phyloP scores from a whole-genome alignment of 2,329 filamentous ascomycete genomes.

The Tricladium varicosporioides region DNA sequence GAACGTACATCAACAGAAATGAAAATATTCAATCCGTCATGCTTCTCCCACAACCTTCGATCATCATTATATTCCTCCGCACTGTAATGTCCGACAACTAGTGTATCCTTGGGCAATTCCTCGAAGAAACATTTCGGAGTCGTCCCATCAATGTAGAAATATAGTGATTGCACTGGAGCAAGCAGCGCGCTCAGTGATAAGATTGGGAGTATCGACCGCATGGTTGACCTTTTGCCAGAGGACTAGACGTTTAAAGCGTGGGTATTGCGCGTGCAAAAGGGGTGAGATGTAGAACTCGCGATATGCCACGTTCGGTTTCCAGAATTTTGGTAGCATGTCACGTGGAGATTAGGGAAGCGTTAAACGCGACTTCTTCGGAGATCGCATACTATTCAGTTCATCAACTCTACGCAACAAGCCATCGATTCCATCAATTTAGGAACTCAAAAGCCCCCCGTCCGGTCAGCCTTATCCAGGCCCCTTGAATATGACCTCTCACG shows the following conservation, averaged over 20 bases:
- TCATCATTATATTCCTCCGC: conserved; percentile 81
- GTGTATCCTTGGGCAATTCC: conserved; percentile 93
- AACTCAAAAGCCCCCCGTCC: too few species aligned
- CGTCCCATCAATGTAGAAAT: conserved; percentile 91
- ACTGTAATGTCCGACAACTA: conserved; percentile 90
- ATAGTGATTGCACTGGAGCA: conserved; percentile 73
- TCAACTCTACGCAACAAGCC: not conserved
- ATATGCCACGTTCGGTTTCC: conserved; percentile 5
- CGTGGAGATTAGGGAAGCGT: not conserved
- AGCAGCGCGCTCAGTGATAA: conserved; percentile 60
- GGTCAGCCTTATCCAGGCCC: too few species aligned
- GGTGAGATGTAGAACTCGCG: conserved; percentile 6
- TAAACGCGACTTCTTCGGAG: not conserved
- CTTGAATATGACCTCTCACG: conserved; percentile 63
- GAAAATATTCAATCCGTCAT: conserved; percentile 76
- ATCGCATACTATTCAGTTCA: not conserved
- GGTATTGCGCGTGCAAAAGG: conserved; percentile 8
- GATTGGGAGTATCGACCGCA: conserved; percentile 62
- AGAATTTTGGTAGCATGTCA: not conserved
- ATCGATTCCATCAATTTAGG: not conserved
- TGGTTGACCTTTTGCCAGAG: conserved; percentile 31
- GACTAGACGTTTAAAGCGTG: conserved; percentile 2
- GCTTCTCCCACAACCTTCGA: conserved; percentile 64
- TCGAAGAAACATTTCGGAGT: conserved; percentile 96
- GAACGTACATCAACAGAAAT: conserved; percentile 79